Conservation (phyloP, 1,284 basidiomycete genomes). For the Ustilago loliicola region DNA sequence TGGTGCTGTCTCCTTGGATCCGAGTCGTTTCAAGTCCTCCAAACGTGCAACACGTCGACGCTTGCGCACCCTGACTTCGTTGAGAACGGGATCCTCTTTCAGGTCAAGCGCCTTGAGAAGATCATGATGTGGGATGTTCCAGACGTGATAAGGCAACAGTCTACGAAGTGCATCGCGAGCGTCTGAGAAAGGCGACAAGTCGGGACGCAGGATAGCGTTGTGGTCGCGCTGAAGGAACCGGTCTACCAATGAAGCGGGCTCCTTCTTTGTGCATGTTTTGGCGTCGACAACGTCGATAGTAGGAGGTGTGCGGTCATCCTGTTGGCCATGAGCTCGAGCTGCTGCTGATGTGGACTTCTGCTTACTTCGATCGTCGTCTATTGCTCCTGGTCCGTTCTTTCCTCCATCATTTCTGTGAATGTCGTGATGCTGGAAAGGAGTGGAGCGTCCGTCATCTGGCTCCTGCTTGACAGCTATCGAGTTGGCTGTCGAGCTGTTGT, state of each 20-base stretch:
- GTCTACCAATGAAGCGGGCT: slow-evolving; percentile 19
- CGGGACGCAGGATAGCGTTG: slow-evolving; percentile 53
- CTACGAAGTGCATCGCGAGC: slow-evolving; percentile 59
- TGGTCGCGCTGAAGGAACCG: slow-evolving; percentile 49
- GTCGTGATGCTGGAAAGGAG: not conserved
- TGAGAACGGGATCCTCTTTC: slow-evolving; percentile 38
- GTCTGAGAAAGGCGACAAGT: slow-evolving; percentile 57
- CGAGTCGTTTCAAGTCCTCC: slow-evolving; percentile 2
- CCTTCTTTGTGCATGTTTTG: slow-evolving; percentile 1
- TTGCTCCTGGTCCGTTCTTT: not conserved
- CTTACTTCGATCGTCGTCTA: not conserved
- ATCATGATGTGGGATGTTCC: slow-evolving; percentile 64
- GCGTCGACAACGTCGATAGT: slow-evolving; percentile 3
- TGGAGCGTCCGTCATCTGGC: slow-evolving; percentile 26
- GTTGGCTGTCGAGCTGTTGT: slow-evolving; percentile 4
- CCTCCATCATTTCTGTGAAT: not conserved
- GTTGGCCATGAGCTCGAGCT: not conserved
- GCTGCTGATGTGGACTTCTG: slow-evolving; percentile 14
- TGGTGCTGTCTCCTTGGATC: not conserved
- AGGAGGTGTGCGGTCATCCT: not conserved
- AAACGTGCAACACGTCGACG: slow-evolving; percentile 31
- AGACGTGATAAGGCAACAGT: slow-evolving; percentile 67
- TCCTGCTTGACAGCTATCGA: slow-evolving; percentile 44
- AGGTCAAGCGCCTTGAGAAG: slow-evolving; percentile 35
- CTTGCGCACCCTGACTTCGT: slow-evolving; percentile 35